These are phyloP conservation scores for Tolypocladium tundrense DNA, from an alignment of 2,329 filamentous ascomycete species.

Conservation along the genomic window DNA sequence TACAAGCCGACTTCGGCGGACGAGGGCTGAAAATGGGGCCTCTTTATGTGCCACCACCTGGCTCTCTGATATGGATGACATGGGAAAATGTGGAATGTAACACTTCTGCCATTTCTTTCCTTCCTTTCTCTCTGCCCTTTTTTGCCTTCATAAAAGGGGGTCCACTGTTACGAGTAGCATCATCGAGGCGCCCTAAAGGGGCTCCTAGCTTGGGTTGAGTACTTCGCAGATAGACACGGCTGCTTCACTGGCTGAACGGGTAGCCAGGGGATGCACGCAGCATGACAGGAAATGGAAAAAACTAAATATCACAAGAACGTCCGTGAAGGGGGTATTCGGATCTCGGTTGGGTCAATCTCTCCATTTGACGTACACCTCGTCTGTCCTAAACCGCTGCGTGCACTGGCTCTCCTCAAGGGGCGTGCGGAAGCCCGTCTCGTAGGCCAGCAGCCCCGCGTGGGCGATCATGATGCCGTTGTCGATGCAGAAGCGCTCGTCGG, in stretches of 20 bases:
- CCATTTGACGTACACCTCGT: conserved; percentile 74
- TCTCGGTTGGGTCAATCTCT: conserved; percentile 38
- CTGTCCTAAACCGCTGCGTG: conserved; percentile 73
- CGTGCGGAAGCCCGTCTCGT: conserved; percentile 69
- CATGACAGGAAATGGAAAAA: neutral
- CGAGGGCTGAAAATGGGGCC: conserved; percentile 22
- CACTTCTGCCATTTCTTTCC: neutral
- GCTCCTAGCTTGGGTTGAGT: neutral
- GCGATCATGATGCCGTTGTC: conserved; percentile 99
- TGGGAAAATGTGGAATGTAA: neutral
- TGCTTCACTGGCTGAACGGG: neutral
- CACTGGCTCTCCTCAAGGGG: conserved; percentile 71
- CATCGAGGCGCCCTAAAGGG: neutral
- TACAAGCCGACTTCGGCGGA: conserved; percentile 77
- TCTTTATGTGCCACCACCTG: neutral
- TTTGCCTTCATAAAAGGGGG: neutral
- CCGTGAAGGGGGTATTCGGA: neutral
- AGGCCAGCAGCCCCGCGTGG: conserved; percentile 82
- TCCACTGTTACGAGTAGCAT: neutral
- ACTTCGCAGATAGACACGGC: neutral
- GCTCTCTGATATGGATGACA: neutral
- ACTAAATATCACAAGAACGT: neutral
- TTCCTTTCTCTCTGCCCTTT: neutral
- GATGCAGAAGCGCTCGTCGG: conserved; percentile 95
- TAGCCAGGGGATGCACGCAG: neutral